Percentiles rank a stretch among this genome's conserved stretches.
phyloP scores from a whole-genome alignment of 2,329 filamentous ascomycete genomes.

The Colletotrichum somersetense region DNA sequence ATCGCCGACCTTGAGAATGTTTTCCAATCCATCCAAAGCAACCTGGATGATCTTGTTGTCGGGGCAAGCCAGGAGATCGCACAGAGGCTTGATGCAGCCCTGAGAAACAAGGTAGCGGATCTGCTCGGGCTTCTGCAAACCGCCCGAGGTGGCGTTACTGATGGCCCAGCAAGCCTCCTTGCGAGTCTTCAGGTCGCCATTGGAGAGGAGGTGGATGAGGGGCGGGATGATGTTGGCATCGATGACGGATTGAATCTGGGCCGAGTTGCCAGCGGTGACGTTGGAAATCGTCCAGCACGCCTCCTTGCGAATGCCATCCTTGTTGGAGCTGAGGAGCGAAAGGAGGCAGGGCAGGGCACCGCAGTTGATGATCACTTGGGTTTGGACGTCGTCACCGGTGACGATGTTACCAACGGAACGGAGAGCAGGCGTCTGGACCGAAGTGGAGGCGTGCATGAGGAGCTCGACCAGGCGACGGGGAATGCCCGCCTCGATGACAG shows the following conservation, averaged over 20 bases:
- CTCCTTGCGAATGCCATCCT: conserved; percentile 99
- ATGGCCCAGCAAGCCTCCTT: conserved; percentile 99
- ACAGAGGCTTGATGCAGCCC: conserved; percentile 97
- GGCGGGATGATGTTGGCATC: conserved; percentile 98
- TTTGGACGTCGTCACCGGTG: conserved; percentile 98
- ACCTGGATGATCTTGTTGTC: conserved; percentile 99
- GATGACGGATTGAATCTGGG: conserved; percentile 95
- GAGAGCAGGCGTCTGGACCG: conserved; percentile 96
- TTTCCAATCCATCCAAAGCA: conserved; percentile 96
- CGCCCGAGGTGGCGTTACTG: conserved; percentile 96
- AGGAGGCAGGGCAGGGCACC: conserved; percentile 92
- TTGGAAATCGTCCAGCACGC: conserved; percentile 99
- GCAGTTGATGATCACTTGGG: conserved; percentile 99
- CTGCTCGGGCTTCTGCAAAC: conserved; percentile 98
- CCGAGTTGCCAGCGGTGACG: conserved; percentile 97
- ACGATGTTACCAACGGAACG: conserved; percentile 99
- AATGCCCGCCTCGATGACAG: conserved; percentile 97
- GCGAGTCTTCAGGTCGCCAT: conserved; percentile 98
- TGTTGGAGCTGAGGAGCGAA: conserved; percentile 93
- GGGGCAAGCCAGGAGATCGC: conserved; percentile 93
- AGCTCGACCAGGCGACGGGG: conserved; percentile 96
- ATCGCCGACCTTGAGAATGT: conserved; percentile 99
- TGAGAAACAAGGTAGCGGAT: conserved; percentile 94
- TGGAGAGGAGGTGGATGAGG: conserved; percentile 93
- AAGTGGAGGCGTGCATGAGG: conserved; percentile 97